Percentiles rank a stretch among this genome's conserved stretches.
Conservation (phyloP, 352 stramenopile genomes). For the Pythium angustatum region DNA sequence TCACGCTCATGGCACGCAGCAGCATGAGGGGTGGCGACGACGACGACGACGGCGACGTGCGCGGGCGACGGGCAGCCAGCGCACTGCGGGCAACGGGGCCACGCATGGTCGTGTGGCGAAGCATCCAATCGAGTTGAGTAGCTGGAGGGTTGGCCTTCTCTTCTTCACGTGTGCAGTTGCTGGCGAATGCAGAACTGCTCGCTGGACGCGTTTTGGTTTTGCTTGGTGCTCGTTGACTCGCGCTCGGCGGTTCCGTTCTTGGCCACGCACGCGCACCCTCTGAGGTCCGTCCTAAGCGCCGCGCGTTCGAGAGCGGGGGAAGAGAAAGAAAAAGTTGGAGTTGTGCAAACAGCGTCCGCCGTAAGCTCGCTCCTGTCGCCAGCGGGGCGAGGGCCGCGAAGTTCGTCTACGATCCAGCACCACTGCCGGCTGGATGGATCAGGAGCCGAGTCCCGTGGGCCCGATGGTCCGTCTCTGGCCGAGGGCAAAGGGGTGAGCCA, state of each 20-base stretch:
- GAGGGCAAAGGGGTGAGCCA: too few species aligned
- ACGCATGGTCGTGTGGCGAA: conserved; percentile 12
- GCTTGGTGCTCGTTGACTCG: too few species aligned
- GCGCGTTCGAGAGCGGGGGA: too few species aligned
- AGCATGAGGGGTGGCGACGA: too few species aligned
- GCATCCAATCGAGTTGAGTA: conserved; percentile 11
- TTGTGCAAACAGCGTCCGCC: conserved; percentile 21
- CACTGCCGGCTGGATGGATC: neutral
- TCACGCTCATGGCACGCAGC: conserved; percentile 31
- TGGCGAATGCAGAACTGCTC: conserved; percentile 17
- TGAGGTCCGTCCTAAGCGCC: too few species aligned
- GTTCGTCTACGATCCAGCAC: conserved; percentile 8
- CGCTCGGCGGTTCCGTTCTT: neutral
- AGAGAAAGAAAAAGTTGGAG: neutral
- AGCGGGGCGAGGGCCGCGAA: neutral
- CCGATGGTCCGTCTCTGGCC: conserved; percentile 5
- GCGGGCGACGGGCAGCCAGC: conserved; percentile 22
- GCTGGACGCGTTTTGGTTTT: too few species aligned
- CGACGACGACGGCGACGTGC: too few species aligned
- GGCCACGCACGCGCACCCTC: neutral
- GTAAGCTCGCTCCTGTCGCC: conserved; percentile 24
- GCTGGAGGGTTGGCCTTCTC: neutral
- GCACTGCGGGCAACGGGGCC: conserved; percentile 13
- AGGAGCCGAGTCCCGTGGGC: too few species aligned
- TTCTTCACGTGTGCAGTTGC: neutral